Percentiles rank a stretch among this genome's conserved stretches.
Evolutionary conservation across 106 monocot genomes (phyloP).

Genomic region (Dendrobium nobile): DNA sequence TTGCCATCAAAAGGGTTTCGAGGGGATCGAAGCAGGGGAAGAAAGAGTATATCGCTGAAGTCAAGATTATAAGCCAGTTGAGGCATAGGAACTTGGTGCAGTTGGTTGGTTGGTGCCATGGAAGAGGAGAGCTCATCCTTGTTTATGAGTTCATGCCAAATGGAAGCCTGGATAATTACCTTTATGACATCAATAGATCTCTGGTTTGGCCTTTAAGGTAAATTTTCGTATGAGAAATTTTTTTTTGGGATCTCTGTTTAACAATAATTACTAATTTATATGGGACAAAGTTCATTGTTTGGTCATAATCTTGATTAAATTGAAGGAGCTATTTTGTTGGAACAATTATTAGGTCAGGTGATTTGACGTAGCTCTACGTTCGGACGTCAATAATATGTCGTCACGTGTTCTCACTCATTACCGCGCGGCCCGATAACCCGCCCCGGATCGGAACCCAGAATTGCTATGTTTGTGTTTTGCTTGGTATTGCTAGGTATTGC

Average conservation of each 20-base stretch:
- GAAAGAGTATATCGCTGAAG: constrained; percentile 55
- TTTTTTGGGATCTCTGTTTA: neutral
- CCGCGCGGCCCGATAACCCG: too few species aligned
- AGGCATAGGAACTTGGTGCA: constrained; percentile 52
- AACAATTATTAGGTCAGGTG: too few species aligned
- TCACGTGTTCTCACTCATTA: too few species aligned
- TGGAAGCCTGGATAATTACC: constrained; percentile 49
- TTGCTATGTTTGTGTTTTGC: too few species aligned
- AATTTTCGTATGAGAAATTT: neutral
- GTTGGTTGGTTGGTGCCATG: constrained; percentile 59
- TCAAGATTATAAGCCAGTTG: constrained; percentile 51
- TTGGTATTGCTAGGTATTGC: too few species aligned
- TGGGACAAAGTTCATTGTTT: too few species aligned
- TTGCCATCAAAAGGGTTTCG: constrained; percentile 51
- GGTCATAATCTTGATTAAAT: too few species aligned
- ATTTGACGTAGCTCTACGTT: too few species aligned
- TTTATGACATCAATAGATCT: constrained; percentile 9
- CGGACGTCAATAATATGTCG: too few species aligned
- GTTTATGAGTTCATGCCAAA: constrained; percentile 61
- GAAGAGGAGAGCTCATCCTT: constrained; percentile 34
- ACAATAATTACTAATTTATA: too few species aligned
- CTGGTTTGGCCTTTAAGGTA: constrained; percentile 38
- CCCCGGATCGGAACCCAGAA: too few species aligned
- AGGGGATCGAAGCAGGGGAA: constrained; percentile 47
- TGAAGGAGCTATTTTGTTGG: too few species aligned